Base-by-base conservation (phyloP, 2,329 filamentous ascomycete genomes). In the Arachnopeziza araneosa region DNA sequence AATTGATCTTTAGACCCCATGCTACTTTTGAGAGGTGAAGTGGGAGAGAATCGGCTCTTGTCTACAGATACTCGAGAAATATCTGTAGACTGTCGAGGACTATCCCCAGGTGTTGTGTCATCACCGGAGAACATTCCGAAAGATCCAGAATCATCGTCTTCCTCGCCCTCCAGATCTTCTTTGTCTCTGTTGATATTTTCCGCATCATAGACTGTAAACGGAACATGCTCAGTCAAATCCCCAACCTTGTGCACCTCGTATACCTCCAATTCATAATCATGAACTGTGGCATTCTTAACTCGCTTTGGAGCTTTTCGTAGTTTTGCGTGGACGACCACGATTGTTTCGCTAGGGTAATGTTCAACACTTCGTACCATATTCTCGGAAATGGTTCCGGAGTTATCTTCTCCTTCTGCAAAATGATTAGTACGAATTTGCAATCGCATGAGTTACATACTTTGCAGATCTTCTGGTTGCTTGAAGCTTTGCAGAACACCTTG, bases 351-450 rank as follows among this genome's bases (percentile, higher is more conserved):
- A 58, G 88, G 86, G 52, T 96, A 79, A 71, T 91, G 90, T 75
- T 96, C 90, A 2, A 90, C 90, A 89, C 91, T 96, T 70, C 90
- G 87, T 26, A 96, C 80, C 81, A 96, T 93, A 68, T 89, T 82
- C 60, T 85, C 81, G 1, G 88, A 88, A 12, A 89, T 80, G 54
- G 79, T 78, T 7, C 84, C 83, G 12, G 63, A 59, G 82, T 64
- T 63, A 48, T 65, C 60, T 57, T 69, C 62, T 55, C 59, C 58
- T 26, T 62, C 63, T 66, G 52, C 44, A 22, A 52, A 58, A 48
- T 26, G 54, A 22, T 64, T 48, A 63, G 63, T 51, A 14, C 17
- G 3, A 23, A 24, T 17, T 30, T 26, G 19, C n/a, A 49, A 23
- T 1, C 10, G 22, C 17, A 17, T 21, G 36, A 44, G 22, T 30